Base-by-base conservation (phyloP, 306 rosid species). In the Sicyos baderoa region DNA sequence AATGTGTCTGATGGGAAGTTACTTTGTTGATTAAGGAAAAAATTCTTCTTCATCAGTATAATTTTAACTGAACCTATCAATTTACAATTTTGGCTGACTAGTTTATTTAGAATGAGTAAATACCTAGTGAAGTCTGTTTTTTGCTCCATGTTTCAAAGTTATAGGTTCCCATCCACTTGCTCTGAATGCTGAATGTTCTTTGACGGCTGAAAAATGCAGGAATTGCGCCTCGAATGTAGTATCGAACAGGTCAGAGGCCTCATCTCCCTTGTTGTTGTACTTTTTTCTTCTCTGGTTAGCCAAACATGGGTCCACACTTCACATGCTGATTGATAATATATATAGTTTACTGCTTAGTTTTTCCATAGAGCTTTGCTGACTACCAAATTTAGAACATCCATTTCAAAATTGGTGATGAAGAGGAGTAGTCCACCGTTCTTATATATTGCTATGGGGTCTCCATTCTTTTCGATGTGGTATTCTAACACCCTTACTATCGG, bases 1-100 rank as follows among this genome's bases (percentile, higher is more conserved):
- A 54, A 59, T 53, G 65, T 67, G 61, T 52, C 77, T 4, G 80
- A 81, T 54, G 69, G 74, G 75, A 66, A 73, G 70, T 32, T 64
- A 74, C 58, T 51, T 51, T 68, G 81, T 47, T 66, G 75, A 76
- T 16, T 19, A 73, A 50, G 73, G 62, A 54, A 37, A 17, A 22
- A 22, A 13, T 37, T 2, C 18, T 35, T 54, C 18, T 18, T n/a
- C 29, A 49, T 48, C 19, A 48, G 54, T 23, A 57, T 67, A 49
- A 21, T 67, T 25, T 67, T 45, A 66, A 49, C 54, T 15, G 71
- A 66, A 48, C 18, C 29, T 65, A 22, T 19, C 18, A 66, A 21
- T 66, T 66, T 35, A 7, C 0, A 40, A 40, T 67, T 64, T 72
- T 70, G 53, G 49, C 74, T 42, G 7, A 54, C 51, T 67, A 23